Base-by-base conservation (phyloP, 192 early-diverging fungal genomes). In the Umbelopsis vinacea region DNA sequence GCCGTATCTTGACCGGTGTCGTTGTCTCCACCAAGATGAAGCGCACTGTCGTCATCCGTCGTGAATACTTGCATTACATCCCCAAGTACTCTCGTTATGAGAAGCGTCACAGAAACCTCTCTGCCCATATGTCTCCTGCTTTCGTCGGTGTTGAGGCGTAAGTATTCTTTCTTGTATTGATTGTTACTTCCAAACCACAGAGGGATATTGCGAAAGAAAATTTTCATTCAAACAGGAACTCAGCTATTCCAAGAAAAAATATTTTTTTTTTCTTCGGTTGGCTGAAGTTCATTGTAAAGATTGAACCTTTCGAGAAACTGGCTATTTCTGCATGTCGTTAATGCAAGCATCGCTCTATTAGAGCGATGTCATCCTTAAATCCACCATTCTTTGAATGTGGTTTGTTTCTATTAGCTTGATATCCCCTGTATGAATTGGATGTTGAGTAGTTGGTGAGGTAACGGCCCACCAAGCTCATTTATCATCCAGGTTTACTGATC, bases 51-150 rank as follows among this genome's bases (percentile, higher is more conserved):
- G 89, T 97, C 82, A 88, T 99, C 82, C 96, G 97, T 80, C 90
- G 97, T 83, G 96, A 99, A 85, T 99, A 99, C 94, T 90, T 99
- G 74, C 97, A 99, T 93, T 99, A 92, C 89, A 91, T 99, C 82
- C 89, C 92, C 85, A 99, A 99, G 90, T 99, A 99, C 94, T 94
- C 97, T 90, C 95, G 97, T 93, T 99, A 97, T 87, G 97, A 99
- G 92, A 99, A 97, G 92, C 91, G 97, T 76, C 97, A 99, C 93
- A 97, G 94, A 92, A 99, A 98, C 93, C 84, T 99, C 78, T 89
- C 96, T 66, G 97, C 96, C 74, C 97, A 98, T 87, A 79, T 97
- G 69, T 94, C 92, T 73, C 97, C 97, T 75, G 88, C 88, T 76
- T 99, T 99, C 90, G 88, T 97, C 50, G 52, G 45, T 38, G 71